These are phyloP conservation scores for Coemansia sp. DNA, from an alignment of 192 early-diverging fungal species.

Conservation along the genomic window DNA sequence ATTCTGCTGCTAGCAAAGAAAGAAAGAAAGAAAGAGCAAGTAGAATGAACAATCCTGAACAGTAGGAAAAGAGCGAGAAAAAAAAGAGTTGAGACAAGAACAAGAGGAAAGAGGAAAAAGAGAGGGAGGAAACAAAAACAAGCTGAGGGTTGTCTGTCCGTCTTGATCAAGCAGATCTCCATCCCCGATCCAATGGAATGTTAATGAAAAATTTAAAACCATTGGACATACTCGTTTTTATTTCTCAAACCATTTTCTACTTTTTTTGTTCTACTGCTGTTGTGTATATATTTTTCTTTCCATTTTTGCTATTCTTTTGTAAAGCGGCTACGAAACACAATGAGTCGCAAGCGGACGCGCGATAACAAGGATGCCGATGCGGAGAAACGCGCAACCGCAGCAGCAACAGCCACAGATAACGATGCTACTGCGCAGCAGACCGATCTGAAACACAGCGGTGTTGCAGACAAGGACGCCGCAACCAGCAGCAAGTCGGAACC, in stretches of 20 bases:
- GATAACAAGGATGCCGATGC: slow-evolving; percentile 10
- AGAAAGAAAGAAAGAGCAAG: not conserved
- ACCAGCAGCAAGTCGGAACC: not conserved
- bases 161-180: not conserved
- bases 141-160: not conserved
- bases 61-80: not conserved
- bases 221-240: not conserved
- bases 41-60: not conserved
- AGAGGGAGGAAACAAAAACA: not conserved
- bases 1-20: not conserved
- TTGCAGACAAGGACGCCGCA: not conserved
- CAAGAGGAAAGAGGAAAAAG: not conserved
- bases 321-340: not conserved
- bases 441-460: not conserved
- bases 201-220: not conserved
- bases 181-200: not conserved
- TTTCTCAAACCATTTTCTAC: slow-evolving; percentile 5
- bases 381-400: not conserved
- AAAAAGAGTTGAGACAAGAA: not conserved
- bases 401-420: not conserved
- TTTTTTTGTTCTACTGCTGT: slow-evolving; percentile 7
- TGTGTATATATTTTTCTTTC: not conserved
- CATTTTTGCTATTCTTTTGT: not conserved
- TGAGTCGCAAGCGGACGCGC: slow-evolving; percentile 30
- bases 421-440: not conserved